These are phyloP conservation scores for Xanthoparmelia taractica DNA, from an alignment of 495 filamentous ascomycete species.

Conservation along the genomic window DNA sequence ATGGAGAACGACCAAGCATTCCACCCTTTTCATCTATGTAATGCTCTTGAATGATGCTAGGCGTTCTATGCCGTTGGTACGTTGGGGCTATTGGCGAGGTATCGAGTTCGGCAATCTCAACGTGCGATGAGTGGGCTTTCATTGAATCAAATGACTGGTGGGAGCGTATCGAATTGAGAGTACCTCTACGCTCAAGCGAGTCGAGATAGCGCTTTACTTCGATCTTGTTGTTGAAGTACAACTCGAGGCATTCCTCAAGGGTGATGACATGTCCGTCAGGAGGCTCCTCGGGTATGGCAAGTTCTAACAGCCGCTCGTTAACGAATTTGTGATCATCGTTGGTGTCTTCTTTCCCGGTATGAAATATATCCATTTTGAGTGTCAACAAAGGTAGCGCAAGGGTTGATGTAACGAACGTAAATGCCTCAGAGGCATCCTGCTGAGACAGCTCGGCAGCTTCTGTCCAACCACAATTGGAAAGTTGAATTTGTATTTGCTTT, in stretches of 20 bases:
- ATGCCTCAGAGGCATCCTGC: conserved; percentile 93
- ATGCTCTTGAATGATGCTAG: conserved; percentile 58
- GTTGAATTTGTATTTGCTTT: conserved; percentile 67
- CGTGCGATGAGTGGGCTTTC: conserved; percentile 45
- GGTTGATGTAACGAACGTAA: conserved; percentile 85
- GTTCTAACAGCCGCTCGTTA: conserved; percentile 84
- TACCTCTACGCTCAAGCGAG: conserved; percentile 47
- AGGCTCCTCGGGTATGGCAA: conserved; percentile 57
- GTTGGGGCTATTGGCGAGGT: conserved; percentile 20
- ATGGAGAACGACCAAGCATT: conserved; percentile 11
- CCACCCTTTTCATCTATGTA: conserved; percentile 43
- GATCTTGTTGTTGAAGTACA: conserved; percentile 90
- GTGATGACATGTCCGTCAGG: conserved; percentile 57
- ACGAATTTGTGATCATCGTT: conserved; percentile 89
- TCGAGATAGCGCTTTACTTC: conserved; percentile 78
- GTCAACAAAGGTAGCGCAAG: conserved; percentile 82
- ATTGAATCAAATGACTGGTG: conserved; percentile 43
- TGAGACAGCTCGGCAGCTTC: conserved; percentile 69
- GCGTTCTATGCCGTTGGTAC: conserved; percentile 37
- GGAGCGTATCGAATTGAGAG: conserved; percentile 41
- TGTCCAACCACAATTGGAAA: conserved; percentile 86
- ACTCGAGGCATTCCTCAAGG: conserved; percentile 82
- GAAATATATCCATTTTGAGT: conserved; percentile 89
- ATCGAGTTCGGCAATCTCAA: conserved; percentile 53
- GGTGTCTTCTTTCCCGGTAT: conserved; percentile 73